Evolutionary conservation across 192 early-diverging fungal genomes (phyloP).

Genomic region (Entomortierella parvispora): DNA sequence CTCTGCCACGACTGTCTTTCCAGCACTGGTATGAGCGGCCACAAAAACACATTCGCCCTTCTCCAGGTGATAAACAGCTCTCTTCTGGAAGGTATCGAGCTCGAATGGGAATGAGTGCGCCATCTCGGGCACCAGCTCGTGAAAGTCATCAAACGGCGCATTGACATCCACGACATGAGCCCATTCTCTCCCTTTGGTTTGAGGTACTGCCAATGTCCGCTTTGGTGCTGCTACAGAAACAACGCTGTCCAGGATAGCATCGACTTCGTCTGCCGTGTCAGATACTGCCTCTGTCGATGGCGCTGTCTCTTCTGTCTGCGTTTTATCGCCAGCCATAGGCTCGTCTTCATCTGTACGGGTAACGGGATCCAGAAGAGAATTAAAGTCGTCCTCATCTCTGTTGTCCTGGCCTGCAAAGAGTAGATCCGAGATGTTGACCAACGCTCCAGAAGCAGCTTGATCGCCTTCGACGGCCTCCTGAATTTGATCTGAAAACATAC

Average conservation of each 20-base stretch:
- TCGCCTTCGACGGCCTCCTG: slow-evolving; percentile 17
- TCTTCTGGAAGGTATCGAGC: slow-evolving; percentile 96
- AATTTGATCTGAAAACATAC: slow-evolving; percentile 60
- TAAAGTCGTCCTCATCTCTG: slow-evolving; percentile 36
- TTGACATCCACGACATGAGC: slow-evolving; percentile 93
- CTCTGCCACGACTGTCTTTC: slow-evolving; percentile 98
- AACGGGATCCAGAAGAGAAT: slow-evolving; percentile 34
- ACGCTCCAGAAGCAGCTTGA: background rate
- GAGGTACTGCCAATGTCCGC: slow-evolving; percentile 12
- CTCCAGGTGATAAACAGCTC: slow-evolving; percentile 96
- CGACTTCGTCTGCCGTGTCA: slow-evolving; percentile 31
- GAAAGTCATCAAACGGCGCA: slow-evolving; percentile 88
- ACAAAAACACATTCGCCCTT: slow-evolving; percentile 96
- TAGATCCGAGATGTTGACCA: slow-evolving; percentile 55
- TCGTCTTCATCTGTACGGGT: slow-evolving; percentile 1
- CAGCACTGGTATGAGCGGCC: slow-evolving; percentile 98
- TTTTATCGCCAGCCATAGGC: too few relatives aligned
- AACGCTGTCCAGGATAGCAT: slow-evolving; percentile 31
- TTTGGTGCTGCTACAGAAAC: slow-evolving; percentile 13
- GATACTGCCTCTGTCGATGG: background rate
- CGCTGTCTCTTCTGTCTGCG: background rate
- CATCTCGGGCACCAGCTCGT: slow-evolving; percentile 89
- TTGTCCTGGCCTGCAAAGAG: slow-evolving; percentile 39
- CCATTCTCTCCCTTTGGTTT: slow-evolving; percentile 75
- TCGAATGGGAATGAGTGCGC: slow-evolving; percentile 93